Evolutionary conservation across 495 filamentous ascomycete species (phyloP).

Genomic region (Sphaerosporella brunnea): DNA sequence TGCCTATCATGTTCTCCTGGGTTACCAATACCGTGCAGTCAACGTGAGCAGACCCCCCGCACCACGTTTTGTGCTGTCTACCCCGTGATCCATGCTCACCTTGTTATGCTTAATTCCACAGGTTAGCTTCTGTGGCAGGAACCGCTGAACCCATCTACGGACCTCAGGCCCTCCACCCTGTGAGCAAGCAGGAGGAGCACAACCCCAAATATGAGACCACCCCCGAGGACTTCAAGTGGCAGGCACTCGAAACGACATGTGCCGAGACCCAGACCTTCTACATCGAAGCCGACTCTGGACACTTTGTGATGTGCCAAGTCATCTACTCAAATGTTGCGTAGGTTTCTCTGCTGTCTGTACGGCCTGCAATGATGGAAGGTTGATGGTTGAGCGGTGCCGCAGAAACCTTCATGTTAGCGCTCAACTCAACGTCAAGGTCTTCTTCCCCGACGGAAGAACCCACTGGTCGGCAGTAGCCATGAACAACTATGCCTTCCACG

Average conservation of each 20-base stretch:
- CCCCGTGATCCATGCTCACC: no score
- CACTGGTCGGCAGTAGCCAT: slow-evolving; percentile 70
- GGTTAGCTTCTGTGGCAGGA: slow-evolving; percentile 78
- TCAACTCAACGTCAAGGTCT: slow-evolving; percentile 85
- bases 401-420: slow-evolving; percentile 78
- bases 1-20: slow-evolving; percentile 9
- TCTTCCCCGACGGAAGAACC: slow-evolving; percentile 53
- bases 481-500: slow-evolving; percentile 57
- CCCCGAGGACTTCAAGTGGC: slow-evolving; percentile 68
- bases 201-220: slow-evolving; percentile 64
- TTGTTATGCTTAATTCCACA: slow-evolving; percentile 26
- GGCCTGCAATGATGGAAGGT: not conserved
- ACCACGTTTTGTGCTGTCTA: not conserved
- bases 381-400: slow-evolving; percentile 3
- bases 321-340: slow-evolving; percentile 98
- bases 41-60: not conserved
- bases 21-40: slow-evolving; percentile 6
- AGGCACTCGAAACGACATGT: slow-evolving; percentile 57
- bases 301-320: slow-evolving; percentile 64
- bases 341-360: slow-evolving; percentile 25
- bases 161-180: slow-evolving; percentile 67
- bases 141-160: slow-evolving; percentile 95
- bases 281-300: slow-evolving; percentile 59
- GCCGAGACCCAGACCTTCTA: slow-evolving; percentile 98
- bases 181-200: slow-evolving; percentile 59